Evolutionary conservation across 441 rosid genomes (phyloP).

Genomic region (Euphorbia schlechtendalii): DNA sequence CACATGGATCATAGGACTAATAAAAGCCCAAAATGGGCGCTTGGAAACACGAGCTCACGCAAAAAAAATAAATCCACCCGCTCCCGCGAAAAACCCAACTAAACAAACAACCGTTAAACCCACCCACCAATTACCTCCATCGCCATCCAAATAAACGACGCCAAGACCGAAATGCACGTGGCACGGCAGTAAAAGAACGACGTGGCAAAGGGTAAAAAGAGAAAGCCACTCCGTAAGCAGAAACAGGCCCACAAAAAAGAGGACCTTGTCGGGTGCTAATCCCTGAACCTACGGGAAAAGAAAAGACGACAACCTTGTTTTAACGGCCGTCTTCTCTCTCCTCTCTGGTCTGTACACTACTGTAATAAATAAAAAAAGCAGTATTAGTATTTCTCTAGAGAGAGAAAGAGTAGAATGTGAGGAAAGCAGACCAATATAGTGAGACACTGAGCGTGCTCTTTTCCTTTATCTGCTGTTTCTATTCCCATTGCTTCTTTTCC

Average conservation of each 20-base stretch:
- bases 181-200: not conserved
- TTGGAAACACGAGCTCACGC: not conserved
- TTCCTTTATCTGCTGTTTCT: not conserved
- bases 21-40: not conserved
- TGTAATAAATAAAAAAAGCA: constrained; percentile 1
- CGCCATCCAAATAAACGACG: constrained; percentile 1
- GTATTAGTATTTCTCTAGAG: not conserved
- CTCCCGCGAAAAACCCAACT: not conserved
- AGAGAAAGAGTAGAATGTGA: constrained; percentile 6
- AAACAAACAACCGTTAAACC: not conserved
- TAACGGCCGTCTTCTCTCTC: constrained; percentile 20
- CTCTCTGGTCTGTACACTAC: not conserved
- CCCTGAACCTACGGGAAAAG: constrained; percentile 13
- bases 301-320: constrained; percentile 12
- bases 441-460: constrained; percentile 9
- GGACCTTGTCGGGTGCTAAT: constrained; percentile 27
- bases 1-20: too few species aligned
- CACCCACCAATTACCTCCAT: constrained; percentile 8
- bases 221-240: not conserved
- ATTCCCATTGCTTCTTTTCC: not conserved
- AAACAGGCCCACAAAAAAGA: constrained; percentile 22
- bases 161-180: not conserved
- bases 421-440: not conserved
- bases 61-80: not conserved
- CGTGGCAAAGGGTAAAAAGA: not conserved